A percentile compares a stretch with the other conserved stretches of the same genome.
These are phyloP conservation scores for Hymenoscyphus salicellus DNA, from an alignment of 2,329 filamentous ascomycete genomes.

Conservation along the genomic window DNA sequence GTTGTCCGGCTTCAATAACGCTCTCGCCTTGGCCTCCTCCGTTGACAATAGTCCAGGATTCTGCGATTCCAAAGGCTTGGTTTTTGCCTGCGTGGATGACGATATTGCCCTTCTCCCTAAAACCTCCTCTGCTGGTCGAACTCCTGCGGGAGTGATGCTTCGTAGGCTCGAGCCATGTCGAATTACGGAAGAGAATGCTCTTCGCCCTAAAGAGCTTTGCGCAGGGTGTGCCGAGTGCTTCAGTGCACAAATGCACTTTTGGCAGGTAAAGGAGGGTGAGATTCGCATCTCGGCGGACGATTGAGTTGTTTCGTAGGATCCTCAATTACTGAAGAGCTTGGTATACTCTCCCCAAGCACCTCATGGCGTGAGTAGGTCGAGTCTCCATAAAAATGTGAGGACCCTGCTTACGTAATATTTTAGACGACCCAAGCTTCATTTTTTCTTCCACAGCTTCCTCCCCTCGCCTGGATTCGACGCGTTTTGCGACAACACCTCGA, in stretches of 20 bases:
- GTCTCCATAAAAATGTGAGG: background rate
- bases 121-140: constrained; percentile 21
- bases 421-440: background rate
- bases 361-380: constrained; percentile 3
- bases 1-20: constrained; percentile 58
- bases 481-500: constrained; percentile 10
- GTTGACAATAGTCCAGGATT: constrained; percentile 27
- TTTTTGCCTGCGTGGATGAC: constrained; percentile 28
- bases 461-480: background rate
- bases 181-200: constrained; percentile 27
- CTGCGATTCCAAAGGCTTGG: constrained; percentile 27
- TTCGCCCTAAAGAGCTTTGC: constrained; percentile 18
- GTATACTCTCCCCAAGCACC: background rate
- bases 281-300: background rate
- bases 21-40: constrained; percentile 26
- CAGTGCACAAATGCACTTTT: constrained; percentile 33
- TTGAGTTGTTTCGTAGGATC: background rate
- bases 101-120: constrained; percentile 23
- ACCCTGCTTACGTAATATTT: background rate
- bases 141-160: constrained; percentile 13
- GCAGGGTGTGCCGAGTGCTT: constrained; percentile 21
- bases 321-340: background rate
- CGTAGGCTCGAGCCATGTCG: constrained; percentile 20
- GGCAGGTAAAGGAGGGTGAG: constrained; percentile 31
- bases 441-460: constrained; percentile 3